Evolutionary conservation across 2,329 filamentous ascomycete genomes (phyloP).

Genomic region (Chaetomiaceae sp.): DNA sequence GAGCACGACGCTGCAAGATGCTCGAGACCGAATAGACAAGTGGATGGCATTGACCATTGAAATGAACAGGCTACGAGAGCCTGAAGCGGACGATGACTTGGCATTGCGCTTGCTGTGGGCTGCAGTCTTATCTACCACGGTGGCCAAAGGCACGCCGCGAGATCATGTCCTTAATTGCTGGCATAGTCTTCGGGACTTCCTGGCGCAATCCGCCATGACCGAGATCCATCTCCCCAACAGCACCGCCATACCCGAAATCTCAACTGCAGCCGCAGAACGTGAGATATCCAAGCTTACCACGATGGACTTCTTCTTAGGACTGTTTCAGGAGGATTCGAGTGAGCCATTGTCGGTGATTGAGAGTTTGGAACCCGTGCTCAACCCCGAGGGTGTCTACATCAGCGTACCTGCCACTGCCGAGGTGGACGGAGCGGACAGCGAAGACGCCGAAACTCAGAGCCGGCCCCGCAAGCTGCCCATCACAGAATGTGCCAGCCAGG

Average conservation of each 20-base stretch:
- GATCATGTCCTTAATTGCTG: slow-evolving; percentile 54
- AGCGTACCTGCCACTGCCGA: slow-evolving; percentile 17
- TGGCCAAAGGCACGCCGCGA: slow-evolving; percentile 46
- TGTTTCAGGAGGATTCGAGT: slow-evolving; percentile 77
- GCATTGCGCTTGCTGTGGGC: slow-evolving; percentile 53
- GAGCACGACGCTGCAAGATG: slow-evolving; percentile 41
- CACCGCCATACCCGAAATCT: slow-evolving; percentile 80
- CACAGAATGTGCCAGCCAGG: slow-evolving; percentile 47
- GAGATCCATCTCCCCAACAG: slow-evolving; percentile 72
- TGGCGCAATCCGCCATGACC: slow-evolving; percentile 35
- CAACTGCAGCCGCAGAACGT: slow-evolving; percentile 72
- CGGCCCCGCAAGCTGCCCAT: slow-evolving; percentile 34
- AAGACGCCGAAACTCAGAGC: slow-evolving; percentile 20
- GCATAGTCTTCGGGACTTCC: slow-evolving; percentile 50
- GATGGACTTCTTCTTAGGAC: slow-evolving; percentile 88
- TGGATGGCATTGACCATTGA: slow-evolving; percentile 48
- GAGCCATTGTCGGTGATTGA: slow-evolving; percentile 84
- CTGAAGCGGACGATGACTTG: slow-evolving; percentile 34
- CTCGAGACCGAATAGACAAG: slow-evolving; percentile 43
- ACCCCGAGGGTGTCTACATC: slow-evolving; percentile 55
- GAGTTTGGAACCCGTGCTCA: slow-evolving; percentile 84
- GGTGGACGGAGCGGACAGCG: slow-evolving; percentile 18
- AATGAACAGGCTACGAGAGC: slow-evolving; percentile 34
- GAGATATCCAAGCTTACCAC: slow-evolving; percentile 90
- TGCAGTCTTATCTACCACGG: slow-evolving; percentile 46